These are phyloP conservation scores for Rhizopus arrhizus DNA, from an alignment of 371 early-diverging fungal genomes.

Conservation along the genomic window DNA sequence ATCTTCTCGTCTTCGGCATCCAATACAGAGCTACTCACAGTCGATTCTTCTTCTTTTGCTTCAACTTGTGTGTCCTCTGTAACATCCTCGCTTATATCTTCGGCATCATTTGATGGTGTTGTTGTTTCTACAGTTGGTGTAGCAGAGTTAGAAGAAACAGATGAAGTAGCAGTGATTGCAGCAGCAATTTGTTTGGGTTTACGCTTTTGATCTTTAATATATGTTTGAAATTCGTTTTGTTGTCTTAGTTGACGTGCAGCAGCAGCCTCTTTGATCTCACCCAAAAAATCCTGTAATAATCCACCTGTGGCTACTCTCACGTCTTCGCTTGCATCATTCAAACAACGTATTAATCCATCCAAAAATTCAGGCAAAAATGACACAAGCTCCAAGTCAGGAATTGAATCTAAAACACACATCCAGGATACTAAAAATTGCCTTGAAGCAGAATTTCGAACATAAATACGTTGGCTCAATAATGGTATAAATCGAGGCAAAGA, in stretches of 20 bases:
- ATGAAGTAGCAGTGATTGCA: neutral
- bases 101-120: neutral
- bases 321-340: conserved; percentile 85
- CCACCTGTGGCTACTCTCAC: conserved; percentile 73
- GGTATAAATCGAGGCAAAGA: conserved; percentile 88
- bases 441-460: conserved; percentile 81
- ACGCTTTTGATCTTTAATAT: conserved; percentile 25
- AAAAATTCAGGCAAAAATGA: conserved; percentile 85
- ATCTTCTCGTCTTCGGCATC: conserved; percentile 1
- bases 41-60: neutral
- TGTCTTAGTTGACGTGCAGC: conserved; percentile 46
- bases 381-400: conserved; percentile 90
- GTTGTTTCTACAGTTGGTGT: neutral
- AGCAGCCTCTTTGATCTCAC: conserved; percentile 80
- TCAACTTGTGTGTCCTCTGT: neutral
- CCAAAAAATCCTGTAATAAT: conserved; percentile 74
- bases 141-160: neutral
- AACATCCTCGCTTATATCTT: conserved; percentile 1
- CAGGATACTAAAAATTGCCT: conserved; percentile 91
- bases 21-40: neutral
- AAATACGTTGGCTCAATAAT: conserved; percentile 83
- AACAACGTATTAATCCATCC: conserved; percentile 81
- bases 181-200: conserved; percentile 22
- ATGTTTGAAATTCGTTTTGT: conserved; percentile 42
- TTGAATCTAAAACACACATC: conserved; percentile 84